These are phyloP conservation scores for Cladosporium sp. DNA, from an alignment of 2,329 filamentous ascomycete species.

Conservation along the genomic window DNA sequence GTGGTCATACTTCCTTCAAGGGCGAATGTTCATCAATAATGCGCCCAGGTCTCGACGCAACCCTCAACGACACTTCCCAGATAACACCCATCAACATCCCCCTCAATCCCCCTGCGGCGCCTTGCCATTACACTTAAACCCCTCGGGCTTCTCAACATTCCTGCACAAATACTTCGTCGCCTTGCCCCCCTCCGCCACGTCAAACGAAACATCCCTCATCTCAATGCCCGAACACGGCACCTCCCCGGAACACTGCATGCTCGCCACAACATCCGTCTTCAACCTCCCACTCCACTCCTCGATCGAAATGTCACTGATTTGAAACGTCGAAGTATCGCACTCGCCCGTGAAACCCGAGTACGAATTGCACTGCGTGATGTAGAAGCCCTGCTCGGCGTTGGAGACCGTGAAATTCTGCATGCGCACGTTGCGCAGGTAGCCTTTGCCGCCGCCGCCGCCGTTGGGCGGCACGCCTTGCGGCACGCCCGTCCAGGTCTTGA, in stretches of 20 bases:
- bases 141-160: conserved; percentile 3
- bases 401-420: conserved; percentile 30
- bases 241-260: conserved; percentile 26
- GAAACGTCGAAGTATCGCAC: conserved; percentile 33
- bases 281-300: conserved; percentile 28
- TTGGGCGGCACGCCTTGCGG: conserved; percentile 45
- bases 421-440: conserved; percentile 37
- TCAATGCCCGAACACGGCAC: conserved; percentile 23
- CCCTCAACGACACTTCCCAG: too few relatives aligned
- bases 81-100: too few relatives aligned
- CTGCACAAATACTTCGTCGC: conserved; percentile 9
- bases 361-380: conserved; percentile 28
- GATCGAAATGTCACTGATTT: conserved; percentile 33
- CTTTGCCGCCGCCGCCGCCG: conserved; percentile 55
- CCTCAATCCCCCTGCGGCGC: not conserved
- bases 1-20: too few relatives aligned
- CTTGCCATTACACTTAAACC: conserved; percentile 6
- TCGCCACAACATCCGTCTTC: conserved; percentile 17
- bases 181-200: not conserved
- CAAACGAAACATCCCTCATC: not conserved
- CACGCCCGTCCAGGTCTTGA: conserved; percentile 56
- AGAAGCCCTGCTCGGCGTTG: conserved; percentile 19
- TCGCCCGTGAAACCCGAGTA: conserved; percentile 20
- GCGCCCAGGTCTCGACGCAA: too few relatives aligned
- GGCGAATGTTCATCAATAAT: too few relatives aligned